Evolutionary conservation across 495 filamentous ascomycete genomes (phyloP).

Genomic region (Tetracladium marchalianum): DNA sequence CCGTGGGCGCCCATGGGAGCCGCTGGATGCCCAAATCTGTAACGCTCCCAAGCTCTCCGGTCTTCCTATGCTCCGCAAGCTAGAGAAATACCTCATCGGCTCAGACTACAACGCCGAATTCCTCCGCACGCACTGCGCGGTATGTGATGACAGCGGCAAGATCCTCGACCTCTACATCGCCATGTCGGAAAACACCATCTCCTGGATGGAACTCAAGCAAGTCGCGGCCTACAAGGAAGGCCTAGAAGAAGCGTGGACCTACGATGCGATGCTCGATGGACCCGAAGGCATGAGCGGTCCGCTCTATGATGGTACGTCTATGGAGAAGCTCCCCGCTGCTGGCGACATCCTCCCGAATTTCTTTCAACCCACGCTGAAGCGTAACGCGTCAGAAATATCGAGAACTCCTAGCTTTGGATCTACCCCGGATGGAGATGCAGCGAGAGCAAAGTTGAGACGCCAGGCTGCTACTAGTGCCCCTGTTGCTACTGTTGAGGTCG

Average conservation of each 20-base stretch:
- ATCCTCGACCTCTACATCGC: slow-evolving; percentile 47
- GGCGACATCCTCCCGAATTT: slow-evolving; percentile 35
- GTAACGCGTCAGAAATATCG: slow-evolving; percentile 36
- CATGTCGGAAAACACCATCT: slow-evolving; percentile 37
- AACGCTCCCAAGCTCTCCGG: slow-evolving; percentile 41
- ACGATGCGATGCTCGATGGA: slow-evolving; percentile 36
- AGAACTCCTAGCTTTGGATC: slow-evolving; percentile 35
- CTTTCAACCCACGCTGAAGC: slow-evolving; percentile 28
- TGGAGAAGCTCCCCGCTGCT: slow-evolving; percentile 32
- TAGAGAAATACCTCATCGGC: slow-evolving; percentile 29
- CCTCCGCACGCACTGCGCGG: slow-evolving; percentile 35
- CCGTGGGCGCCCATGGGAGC: slow-evolving; percentile 38
- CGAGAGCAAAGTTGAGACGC: slow-evolving; percentile 12
- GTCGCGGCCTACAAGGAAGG: slow-evolving; percentile 36
- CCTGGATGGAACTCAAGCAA: slow-evolving; percentile 32
- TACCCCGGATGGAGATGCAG: slow-evolving; percentile 8
- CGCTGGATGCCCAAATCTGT: slow-evolving; percentile 44
- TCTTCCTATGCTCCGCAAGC: slow-evolving; percentile 43
- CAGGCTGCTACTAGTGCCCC: not conserved
- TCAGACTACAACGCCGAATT: slow-evolving; percentile 35
- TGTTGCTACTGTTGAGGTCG: slow-evolving; percentile 15
- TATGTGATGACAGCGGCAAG: slow-evolving; percentile 37
- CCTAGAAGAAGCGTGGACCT: slow-evolving; percentile 39
- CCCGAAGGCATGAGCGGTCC: not conserved
- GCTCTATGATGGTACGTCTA: slow-evolving; percentile 17